A percentile compares a stretch with the other conserved stretches of the same genome.
Conservation (phyloP, 2,329 filamentous ascomycete genomes). For the Aspergillus neotritici region DNA sequence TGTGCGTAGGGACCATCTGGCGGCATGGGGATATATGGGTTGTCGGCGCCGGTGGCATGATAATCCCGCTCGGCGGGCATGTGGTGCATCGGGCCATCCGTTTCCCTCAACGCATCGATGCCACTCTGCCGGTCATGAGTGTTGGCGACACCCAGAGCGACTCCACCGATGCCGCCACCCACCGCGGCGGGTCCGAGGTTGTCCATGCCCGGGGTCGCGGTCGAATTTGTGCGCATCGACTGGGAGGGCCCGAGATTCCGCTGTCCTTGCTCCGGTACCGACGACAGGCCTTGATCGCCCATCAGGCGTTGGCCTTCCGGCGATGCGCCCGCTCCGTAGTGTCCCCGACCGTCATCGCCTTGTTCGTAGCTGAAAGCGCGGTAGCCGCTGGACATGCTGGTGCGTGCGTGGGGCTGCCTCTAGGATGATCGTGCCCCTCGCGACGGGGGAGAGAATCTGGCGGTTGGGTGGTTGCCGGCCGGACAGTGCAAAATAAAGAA, state of each 20-base stretch:
- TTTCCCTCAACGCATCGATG: slow-evolving; percentile 53
- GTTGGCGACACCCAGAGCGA: slow-evolving; percentile 62
- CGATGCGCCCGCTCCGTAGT: neutral
- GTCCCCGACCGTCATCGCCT: slow-evolving; percentile 10
- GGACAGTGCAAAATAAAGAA: slow-evolving; percentile 1
- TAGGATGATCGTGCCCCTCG: neutral
- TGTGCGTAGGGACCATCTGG: slow-evolving; percentile 15
- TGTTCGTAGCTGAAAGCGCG: slow-evolving; percentile 21
- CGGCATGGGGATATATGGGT: slow-evolving; percentile 30
- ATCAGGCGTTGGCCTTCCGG: neutral
- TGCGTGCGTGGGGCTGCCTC: neutral
- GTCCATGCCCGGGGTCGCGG: slow-evolving; percentile 58
- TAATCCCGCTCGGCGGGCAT: slow-evolving; percentile 33
- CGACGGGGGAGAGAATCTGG: neutral
- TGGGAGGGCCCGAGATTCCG: slow-evolving; percentile 22
- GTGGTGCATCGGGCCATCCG: slow-evolving; percentile 22
- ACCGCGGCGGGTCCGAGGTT: slow-evolving; percentile 59
- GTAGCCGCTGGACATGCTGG: slow-evolving; percentile 16
- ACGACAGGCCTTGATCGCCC: slow-evolving; percentile 9
- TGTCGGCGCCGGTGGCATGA: slow-evolving; percentile 32
- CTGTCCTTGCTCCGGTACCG: slow-evolving; percentile 9
- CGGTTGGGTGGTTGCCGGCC: neutral
- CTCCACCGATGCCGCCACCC: slow-evolving; percentile 61
- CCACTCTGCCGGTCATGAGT: slow-evolving; percentile 61
- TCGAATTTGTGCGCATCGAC: slow-evolving; percentile 31